Conservation (phyloP, 345 rosid genomes). For the Psidium friedrichsthalianum region DNA sequence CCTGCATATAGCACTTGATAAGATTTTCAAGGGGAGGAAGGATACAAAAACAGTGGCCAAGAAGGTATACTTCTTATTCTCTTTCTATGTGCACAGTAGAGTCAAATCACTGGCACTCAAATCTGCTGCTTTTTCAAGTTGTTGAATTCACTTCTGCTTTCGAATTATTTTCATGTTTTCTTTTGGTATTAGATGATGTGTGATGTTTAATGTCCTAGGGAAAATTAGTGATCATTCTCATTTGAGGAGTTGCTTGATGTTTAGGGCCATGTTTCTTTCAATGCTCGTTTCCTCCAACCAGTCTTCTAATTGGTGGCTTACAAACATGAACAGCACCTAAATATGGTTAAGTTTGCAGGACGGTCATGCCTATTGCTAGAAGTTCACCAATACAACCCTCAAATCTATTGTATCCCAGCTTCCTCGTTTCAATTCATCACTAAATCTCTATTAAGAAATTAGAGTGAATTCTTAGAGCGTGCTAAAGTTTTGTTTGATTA, state of each 20-base stretch:
- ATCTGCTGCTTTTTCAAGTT: neutral
- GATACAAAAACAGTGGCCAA: constrained; percentile 78
- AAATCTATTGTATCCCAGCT: neutral
- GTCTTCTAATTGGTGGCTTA: neutral
- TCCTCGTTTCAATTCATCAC: neutral
- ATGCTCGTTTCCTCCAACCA: neutral
- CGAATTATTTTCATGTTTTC: neutral
- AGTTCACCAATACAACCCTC: neutral
- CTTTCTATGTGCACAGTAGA: neutral
- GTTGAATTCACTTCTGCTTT: neutral
- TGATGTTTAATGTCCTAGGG: neutral
- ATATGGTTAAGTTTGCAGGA: neutral
- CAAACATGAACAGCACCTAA: neutral
- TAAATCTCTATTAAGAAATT: neutral
- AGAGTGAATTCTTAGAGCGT: neutral
- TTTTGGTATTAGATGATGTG: neutral
- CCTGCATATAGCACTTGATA: constrained; percentile 60
- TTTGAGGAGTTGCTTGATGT: neutral
- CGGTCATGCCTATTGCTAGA: neutral
- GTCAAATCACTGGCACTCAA: neutral
- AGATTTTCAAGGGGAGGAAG: constrained; percentile 82
- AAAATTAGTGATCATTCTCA: neutral
- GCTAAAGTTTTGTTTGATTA: neutral
- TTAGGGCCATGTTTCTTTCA: neutral
- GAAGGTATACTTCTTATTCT: constrained; percentile 39